Evolutionary conservation across 1,139 yeast genomes (phyloP).

Genomic region (Wickerhamomyces sp.): DNA sequence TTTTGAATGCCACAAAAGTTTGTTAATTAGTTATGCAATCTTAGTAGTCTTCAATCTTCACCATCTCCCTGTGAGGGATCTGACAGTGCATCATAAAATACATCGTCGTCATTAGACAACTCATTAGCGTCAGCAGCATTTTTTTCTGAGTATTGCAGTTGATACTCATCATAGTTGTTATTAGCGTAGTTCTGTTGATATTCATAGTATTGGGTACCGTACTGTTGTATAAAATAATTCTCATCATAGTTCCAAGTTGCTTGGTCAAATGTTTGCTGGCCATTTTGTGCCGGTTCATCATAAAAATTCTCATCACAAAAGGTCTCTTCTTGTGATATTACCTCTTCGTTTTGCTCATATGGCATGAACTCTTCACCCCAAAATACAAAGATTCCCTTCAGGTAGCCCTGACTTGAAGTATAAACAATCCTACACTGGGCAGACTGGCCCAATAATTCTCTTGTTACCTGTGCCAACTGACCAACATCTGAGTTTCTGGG

Average conservation of each 20-base stretch:
- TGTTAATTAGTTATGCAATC: too few species aligned
- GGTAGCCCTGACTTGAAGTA: constrained; percentile 37
- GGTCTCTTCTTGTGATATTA: neutral
- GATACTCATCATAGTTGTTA: neutral
- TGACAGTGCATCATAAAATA: neutral
- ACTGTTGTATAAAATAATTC: neutral
- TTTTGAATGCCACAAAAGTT: neutral
- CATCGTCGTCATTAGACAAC: constrained; percentile 1
- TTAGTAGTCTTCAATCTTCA: too few species aligned
- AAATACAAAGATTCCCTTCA: constrained; percentile 54
- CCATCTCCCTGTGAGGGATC: too few species aligned
- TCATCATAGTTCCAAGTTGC: constrained; percentile 1
- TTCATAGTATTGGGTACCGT: neutral
- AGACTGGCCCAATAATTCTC: constrained; percentile 39
- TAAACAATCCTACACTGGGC: constrained; percentile 47
- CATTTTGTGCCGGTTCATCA: constrained; percentile 1
- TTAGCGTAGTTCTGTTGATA: neutral
- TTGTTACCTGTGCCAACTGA: constrained; percentile 50
- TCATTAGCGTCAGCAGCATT: too few species aligned
- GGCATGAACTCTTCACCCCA: constrained; percentile 44
- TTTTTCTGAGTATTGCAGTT: too few species aligned
- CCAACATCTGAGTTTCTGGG: constrained; percentile 65
- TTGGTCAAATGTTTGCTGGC: too few species aligned
- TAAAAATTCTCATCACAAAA: constrained; percentile 2
- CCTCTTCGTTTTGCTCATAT: neutral